Percentiles rank a stretch among this genome's conserved stretches.
phyloP scores from a whole-genome alignment of 2,329 filamentous ascomycete genomes.

The Trichothecium sympodiale region DNA sequence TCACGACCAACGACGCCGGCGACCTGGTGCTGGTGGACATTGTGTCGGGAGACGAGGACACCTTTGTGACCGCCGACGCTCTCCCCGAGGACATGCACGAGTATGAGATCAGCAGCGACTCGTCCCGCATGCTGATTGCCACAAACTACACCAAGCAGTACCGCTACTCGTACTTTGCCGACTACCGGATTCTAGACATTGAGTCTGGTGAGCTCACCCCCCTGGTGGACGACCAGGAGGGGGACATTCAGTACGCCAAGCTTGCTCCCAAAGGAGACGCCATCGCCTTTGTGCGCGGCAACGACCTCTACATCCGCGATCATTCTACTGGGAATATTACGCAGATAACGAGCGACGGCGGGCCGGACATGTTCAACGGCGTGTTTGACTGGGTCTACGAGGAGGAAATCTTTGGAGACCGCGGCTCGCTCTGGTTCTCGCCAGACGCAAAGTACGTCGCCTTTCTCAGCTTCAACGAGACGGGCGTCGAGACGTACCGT shows the following conservation, averaged over 20 bases:
- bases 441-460: constrained; percentile 77
- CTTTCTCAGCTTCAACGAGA: constrained; percentile 80
- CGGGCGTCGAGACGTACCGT: constrained; percentile 54
- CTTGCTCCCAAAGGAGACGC: constrained; percentile 45
- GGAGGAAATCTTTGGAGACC: constrained; percentile 48
- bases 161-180: constrained; percentile 55
- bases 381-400: constrained; percentile 79
- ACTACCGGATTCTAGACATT: constrained; percentile 55
- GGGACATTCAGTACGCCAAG: constrained; percentile 57
- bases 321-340: constrained; percentile 34
- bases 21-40: constrained; percentile 52
- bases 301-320: constrained; percentile 46
- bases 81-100: constrained; percentile 43
- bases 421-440: constrained; percentile 87
- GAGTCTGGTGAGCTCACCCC: constrained; percentile 41
- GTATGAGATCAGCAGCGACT: constrained; percentile 51
- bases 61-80: constrained; percentile 46
- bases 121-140: constrained; percentile 47
- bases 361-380: constrained; percentile 51
- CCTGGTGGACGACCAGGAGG: constrained; percentile 46
- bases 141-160: constrained; percentile 60
- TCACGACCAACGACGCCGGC: constrained; percentile 36
- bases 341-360: constrained; percentile 48
- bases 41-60: constrained; percentile 41
- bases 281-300: constrained; percentile 58